These are phyloP conservation scores for Nitzschia sp. DNA, from an alignment of 108 stramenopile species.

Conservation along the genomic window DNA sequence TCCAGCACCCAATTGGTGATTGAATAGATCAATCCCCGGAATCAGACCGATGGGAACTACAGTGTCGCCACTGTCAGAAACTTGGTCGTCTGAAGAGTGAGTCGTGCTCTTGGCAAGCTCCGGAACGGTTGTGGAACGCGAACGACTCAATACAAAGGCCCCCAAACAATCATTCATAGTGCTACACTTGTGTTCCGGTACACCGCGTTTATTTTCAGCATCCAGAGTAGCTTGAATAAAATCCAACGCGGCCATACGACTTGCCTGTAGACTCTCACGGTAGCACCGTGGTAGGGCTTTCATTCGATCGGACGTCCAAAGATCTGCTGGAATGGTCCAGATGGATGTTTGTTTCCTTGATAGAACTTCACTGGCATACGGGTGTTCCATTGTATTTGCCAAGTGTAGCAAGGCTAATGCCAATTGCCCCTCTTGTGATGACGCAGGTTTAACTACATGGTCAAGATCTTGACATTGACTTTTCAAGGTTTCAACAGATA, in stretches of 20 bases:
- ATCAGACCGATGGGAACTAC: conserved; percentile 30
- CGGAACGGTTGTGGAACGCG: conserved; percentile 32
- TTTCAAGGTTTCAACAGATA: neutral
- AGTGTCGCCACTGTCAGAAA: neutral
- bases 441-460: neutral
- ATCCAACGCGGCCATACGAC: conserved; percentile 4
- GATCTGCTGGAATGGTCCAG: conserved; percentile 20
- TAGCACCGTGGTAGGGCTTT: conserved; percentile 28
- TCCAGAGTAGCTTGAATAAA: neutral
- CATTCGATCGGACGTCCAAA: neutral
- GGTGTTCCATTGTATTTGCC: conserved; percentile 6
- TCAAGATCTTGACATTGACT: neutral
- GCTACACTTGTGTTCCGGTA: neutral
- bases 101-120: conserved; percentile 16
- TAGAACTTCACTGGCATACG: conserved; percentile 23
- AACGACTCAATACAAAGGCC: conserved; percentile 35
- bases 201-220: neutral
- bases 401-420: conserved; percentile 17
- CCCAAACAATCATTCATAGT: conserved; percentile 22
- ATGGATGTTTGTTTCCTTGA: conserved; percentile 13
- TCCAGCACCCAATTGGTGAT: conserved; percentile 23
- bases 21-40: conserved; percentile 38
- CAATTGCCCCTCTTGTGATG: conserved; percentile 19
- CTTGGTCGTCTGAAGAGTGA: neutral
- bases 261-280: conserved; percentile 30